Evolutionary conservation across 1,284 basidiomycete genomes (phyloP).

Genomic region (Naganishia sp.): DNA sequence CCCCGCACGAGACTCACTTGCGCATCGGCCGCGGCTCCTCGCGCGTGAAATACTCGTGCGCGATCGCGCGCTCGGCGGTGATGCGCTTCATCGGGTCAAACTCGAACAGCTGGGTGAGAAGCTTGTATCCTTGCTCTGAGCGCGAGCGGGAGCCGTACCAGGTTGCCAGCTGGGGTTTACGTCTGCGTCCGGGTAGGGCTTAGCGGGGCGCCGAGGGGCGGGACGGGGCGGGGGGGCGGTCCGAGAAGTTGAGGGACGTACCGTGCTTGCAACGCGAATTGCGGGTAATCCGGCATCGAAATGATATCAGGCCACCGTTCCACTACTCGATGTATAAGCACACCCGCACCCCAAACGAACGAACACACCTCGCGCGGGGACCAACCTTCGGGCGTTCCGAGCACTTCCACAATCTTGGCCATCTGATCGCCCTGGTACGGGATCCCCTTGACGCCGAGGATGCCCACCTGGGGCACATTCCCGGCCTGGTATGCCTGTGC

Average conservation of each 20-base stretch:
- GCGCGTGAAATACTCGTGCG: constrained; percentile 64
- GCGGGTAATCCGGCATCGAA: constrained; percentile 83
- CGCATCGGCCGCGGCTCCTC: constrained; percentile 50
- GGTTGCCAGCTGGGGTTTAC: constrained; percentile 65
- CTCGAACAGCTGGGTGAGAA: constrained; percentile 77
- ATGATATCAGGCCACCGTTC: constrained; percentile 84
- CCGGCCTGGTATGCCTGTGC: constrained; percentile 24
- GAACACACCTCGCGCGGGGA: too few species aligned
- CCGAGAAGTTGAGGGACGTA: constrained; percentile 47
- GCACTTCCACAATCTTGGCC: constrained; percentile 88
- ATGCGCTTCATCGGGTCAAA: constrained; percentile 89
- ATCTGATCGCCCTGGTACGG: constrained; percentile 95
- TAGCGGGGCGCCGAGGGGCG: constrained; percentile 24
- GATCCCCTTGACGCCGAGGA: constrained; percentile 74
- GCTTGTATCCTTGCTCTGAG: constrained; percentile 66
- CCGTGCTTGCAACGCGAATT: constrained; percentile 77
- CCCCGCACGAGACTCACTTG: too few species aligned
- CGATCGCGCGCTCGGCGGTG: constrained; percentile 76
- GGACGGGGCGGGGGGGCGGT: too few species aligned
- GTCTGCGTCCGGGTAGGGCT: constrained; percentile 55
- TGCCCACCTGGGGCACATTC: constrained; percentile 15
- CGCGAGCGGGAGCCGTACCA: constrained; percentile 72
- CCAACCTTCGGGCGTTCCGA: constrained; percentile 83
- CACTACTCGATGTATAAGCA: too few species aligned
- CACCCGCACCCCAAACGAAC: too few species aligned